A percentile compares a stretch with the other conserved stretches of the same genome.
phyloP scores from a whole-genome alignment of 805 yeast species.

The Metschnikowia aberdeeniae region DNA sequence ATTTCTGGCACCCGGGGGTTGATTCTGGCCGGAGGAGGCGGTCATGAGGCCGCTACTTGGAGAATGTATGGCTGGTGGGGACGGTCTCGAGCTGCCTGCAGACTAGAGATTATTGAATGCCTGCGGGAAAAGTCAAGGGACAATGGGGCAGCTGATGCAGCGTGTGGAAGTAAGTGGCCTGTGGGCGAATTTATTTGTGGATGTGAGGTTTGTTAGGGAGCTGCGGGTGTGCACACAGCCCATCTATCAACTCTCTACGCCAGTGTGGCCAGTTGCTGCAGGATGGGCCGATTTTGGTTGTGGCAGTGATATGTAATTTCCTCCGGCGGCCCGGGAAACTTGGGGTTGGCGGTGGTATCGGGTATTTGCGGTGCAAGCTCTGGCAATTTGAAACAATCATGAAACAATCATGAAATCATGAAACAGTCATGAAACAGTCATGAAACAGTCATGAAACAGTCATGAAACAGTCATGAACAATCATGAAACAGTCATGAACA shows the following conservation, averaged over 20 bases:
- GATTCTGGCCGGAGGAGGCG: conserved; percentile 1
- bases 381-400: too few species aligned
- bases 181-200: conserved; percentile 5
- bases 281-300: too few species aligned
- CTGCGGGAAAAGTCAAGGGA: neutral
- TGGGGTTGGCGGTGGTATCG: too few species aligned
- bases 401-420: too few species aligned
- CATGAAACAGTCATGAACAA: too few species aligned
- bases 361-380: too few species aligned
- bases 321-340: too few species aligned
- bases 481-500: too few species aligned
- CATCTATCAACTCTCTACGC: neutral
- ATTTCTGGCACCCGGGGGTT: conserved; percentile 2
- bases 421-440: too few species aligned
- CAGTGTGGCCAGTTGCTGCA: too few species aligned
- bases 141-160: neutral
- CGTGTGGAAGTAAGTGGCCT: neutral
- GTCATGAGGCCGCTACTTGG: conserved; percentile 1
- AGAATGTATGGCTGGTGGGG: neutral
- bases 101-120: neutral
- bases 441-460: too few species aligned
- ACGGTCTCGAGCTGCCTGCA: conserved; percentile 1
- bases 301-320: too few species aligned
- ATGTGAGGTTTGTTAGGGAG: conserved; percentile 2
- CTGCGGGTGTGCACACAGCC: conserved; percentile 2